Evolutionary conservation across 495 filamentous ascomycete genomes (phyloP).

Genomic region (Tuber indicum): DNA sequence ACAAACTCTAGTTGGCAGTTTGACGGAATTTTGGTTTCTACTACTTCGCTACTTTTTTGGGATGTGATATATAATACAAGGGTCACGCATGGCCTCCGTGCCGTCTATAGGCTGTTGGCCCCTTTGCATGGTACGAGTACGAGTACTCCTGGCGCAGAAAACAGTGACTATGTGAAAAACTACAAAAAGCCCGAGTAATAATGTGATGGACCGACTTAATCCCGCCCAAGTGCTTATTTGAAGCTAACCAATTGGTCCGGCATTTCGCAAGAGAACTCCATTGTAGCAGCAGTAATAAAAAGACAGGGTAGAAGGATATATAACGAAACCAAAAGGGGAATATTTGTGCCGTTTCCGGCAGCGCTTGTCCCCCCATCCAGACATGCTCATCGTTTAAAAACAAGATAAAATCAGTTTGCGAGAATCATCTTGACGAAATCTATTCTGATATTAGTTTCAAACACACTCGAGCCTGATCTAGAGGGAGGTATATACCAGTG

Average conservation of each 20-base stretch:
- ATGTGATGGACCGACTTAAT: not conserved
- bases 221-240: not conserved
- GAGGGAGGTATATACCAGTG: constrained; percentile 55
- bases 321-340: not conserved
- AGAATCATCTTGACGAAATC: constrained; percentile 92
- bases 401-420: constrained; percentile 60
- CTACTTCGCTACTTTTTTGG: not conserved
- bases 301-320: not conserved
- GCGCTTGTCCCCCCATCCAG: not conserved
- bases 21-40: not conserved
- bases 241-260: not conserved
- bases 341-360: not conserved
- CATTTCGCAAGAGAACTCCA: not conserved
- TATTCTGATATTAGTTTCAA: constrained; percentile 37
- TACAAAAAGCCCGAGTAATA: not conserved
- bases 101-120: not conserved
- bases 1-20: not conserved
- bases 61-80: not conserved
- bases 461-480: not conserved
- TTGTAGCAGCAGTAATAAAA: not conserved
- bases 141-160: not conserved
- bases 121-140: not conserved
- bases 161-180: not conserved
- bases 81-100: not conserved
- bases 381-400: not conserved